These are phyloP conservation scores for Dendrobium officinale DNA, from an alignment of 106 monocot genomes.

Conservation along the genomic window DNA sequence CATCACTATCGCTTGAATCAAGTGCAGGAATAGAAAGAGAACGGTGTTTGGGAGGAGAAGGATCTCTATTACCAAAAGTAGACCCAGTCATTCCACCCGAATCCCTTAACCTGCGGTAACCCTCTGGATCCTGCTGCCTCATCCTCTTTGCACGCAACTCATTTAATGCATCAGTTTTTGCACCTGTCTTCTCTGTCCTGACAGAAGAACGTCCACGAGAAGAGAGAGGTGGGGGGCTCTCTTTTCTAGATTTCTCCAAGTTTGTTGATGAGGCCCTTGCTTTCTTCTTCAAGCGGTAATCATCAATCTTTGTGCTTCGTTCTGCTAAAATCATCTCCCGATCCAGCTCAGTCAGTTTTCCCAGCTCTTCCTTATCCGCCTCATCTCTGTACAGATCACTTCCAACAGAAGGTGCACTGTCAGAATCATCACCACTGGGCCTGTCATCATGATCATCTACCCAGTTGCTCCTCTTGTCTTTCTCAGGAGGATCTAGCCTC, in stretches of 20 bases:
- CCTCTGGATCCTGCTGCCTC: slow-evolving; percentile 73
- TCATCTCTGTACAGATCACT: slow-evolving; percentile 90
- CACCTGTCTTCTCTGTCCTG: slow-evolving; percentile 34
- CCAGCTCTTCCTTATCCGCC: slow-evolving; percentile 67
- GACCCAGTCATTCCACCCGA: slow-evolving; percentile 8
- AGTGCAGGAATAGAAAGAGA: slow-evolving; percentile 24
- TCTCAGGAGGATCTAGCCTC: slow-evolving; percentile 44
- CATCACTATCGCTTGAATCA: slow-evolving; percentile 54
- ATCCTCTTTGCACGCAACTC: slow-evolving; percentile 64
- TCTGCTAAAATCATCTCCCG: slow-evolving; percentile 85
- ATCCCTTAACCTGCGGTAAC: slow-evolving; percentile 41
- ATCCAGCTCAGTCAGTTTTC: slow-evolving; percentile 65
- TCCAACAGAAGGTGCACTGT: slow-evolving; percentile 67
- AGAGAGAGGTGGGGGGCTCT: slow-evolving; percentile 40
- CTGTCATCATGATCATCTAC: slow-evolving; percentile 29
- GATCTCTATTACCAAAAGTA: slow-evolving; percentile 10
- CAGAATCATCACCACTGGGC: slow-evolving; percentile 52
- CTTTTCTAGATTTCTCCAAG: slow-evolving; percentile 35
- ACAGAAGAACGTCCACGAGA: slow-evolving; percentile 49
- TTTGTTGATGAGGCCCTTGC: slow-evolving; percentile 49
- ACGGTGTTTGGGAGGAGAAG: slow-evolving; percentile 43
- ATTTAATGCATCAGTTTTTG: slow-evolving; percentile 63
- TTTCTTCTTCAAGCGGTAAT: slow-evolving; percentile 65
- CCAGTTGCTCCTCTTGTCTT: slow-evolving; percentile 19
- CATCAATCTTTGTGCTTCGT: slow-evolving; percentile 50